These are phyloP conservation scores for Camellia sinensis DNA, from an alignment of 148 eudicot genomes.

Conservation along the genomic window DNA sequence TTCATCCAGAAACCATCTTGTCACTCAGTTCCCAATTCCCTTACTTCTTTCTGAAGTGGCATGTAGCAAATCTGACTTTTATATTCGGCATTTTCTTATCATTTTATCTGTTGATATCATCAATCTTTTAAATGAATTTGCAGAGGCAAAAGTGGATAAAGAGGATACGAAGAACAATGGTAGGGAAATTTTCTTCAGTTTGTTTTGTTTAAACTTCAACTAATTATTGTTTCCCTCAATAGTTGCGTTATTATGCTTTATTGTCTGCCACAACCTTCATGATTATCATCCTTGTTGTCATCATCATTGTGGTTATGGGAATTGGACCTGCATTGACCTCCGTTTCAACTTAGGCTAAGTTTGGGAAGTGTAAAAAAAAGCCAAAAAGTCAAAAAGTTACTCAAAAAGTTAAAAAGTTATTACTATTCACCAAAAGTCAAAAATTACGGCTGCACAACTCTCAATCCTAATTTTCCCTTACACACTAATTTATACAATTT, in stretches of 20 bases:
- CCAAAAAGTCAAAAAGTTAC: no score
- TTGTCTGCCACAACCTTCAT: background rate
- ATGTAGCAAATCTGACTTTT: slow-evolving; percentile 8
- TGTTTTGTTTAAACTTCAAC: background rate
- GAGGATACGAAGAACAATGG: slow-evolving; percentile 81
- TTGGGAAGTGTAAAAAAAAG: no score
- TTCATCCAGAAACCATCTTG: background rate
- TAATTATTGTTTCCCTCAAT: background rate
- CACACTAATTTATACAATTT: no score
- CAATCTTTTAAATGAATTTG: slow-evolving; percentile 24
- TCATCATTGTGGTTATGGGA: background rate
- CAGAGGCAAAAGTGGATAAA: slow-evolving; percentile 87
- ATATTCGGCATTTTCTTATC: slow-evolving; percentile 8
- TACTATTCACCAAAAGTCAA: no score
- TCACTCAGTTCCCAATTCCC: slow-evolving; percentile 1
- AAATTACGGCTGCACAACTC: no score
- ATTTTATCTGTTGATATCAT: slow-evolving; percentile 1
- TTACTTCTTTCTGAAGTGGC: background rate
- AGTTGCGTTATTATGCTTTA: background rate
- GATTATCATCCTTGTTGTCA: background rate
- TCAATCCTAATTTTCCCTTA: no score
- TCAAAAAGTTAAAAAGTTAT: no score
- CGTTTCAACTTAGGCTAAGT: background rate
- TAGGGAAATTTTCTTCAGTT: slow-evolving; percentile 21
- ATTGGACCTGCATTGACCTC: background rate